phyloP scores from a whole-genome alignment of 441 rosid species.

The Bruguiera hainesii region DNA sequence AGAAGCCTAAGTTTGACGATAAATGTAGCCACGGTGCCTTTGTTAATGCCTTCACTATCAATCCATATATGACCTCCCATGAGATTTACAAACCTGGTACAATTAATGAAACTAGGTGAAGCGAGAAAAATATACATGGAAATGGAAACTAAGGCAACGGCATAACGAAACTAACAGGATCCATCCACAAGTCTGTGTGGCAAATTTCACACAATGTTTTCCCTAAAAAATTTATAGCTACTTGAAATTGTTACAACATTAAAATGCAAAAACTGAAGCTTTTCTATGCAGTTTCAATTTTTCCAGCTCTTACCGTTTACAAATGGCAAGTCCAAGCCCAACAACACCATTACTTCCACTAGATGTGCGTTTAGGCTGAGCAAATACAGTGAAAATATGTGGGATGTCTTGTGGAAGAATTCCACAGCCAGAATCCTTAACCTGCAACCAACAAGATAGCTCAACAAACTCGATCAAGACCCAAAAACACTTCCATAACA shows the following conservation, averaged over 20 bases:
- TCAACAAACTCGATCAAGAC: slow-evolving; percentile 5
- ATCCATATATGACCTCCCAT: slow-evolving; percentile 94
- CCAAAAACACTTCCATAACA: background rate
- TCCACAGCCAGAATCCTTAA: slow-evolving; percentile 87
- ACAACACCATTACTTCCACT: slow-evolving; percentile 43
- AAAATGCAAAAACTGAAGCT: background rate
- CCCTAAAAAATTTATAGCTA: background rate
- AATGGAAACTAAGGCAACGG: background rate
- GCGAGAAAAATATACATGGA: background rate
- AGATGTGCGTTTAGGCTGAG: slow-evolving; percentile 50
- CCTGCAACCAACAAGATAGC: slow-evolving; percentile 40
- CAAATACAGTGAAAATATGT: slow-evolving; percentile 59
- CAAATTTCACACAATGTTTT: background rate
- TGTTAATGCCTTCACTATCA: slow-evolving; percentile 74
- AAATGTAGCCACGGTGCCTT: slow-evolving; percentile 64
- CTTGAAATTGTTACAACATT: background rate
- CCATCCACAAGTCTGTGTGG: background rate
- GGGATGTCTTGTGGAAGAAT: slow-evolving; percentile 68
- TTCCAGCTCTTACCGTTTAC: slow-evolving; percentile 54
- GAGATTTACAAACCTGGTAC: slow-evolving; percentile 68
- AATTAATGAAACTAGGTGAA: slow-evolving; percentile 16
- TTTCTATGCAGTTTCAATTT: background rate
- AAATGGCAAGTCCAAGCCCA: slow-evolving; percentile 90
- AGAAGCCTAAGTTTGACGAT: slow-evolving; percentile 61
- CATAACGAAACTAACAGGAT: background rate